Evolutionary conservation across 371 early-diverging fungal species (phyloP).

Genomic region (Conidiobolus incongruus): DNA sequence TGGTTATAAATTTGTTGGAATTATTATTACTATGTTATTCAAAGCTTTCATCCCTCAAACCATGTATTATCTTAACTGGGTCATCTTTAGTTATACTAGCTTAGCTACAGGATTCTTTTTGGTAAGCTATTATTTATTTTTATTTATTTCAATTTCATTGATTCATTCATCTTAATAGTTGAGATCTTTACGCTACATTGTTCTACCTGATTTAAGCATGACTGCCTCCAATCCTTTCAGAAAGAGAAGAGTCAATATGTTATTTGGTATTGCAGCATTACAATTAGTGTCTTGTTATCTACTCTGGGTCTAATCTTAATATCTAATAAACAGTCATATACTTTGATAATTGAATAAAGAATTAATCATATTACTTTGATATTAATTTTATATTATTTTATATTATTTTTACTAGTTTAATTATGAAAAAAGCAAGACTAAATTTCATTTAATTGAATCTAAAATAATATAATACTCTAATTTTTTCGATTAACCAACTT

Average conservation of each 20-base stretch:
- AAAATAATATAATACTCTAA: too few species aligned
- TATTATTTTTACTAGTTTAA: too few species aligned
- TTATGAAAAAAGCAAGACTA: too few species aligned
- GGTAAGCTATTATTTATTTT: conserved; percentile 15
- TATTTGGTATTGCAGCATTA: conserved; percentile 60
- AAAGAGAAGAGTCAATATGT: conserved; percentile 64
- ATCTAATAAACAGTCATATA: too few species aligned
- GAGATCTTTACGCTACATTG: conserved; percentile 69
- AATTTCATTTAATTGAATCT: too few species aligned
- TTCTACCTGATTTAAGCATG: conserved; percentile 59
- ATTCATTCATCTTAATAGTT: conserved; percentile 16
- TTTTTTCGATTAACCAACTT: too few species aligned
- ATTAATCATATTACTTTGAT: too few species aligned
- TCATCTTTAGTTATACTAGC: conserved; percentile 45
- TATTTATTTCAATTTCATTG: too few species aligned
- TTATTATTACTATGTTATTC: conserved; percentile 28
- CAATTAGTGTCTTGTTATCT: conserved; percentile 33
- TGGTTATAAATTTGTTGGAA: conserved; percentile 91
- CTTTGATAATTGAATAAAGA: too few species aligned
- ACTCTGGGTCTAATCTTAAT: not conserved
- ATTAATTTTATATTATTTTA: too few species aligned
- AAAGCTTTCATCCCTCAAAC: conserved; percentile 22
- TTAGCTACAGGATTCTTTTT: conserved; percentile 68
- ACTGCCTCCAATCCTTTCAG: conserved; percentile 43
- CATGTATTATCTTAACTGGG: conserved; percentile 31